Evolutionary conservation across 768 basidiomycete species (phyloP), one percentile per base, ranked within the genome.

Genomic region (Boletus tylopilopsis): DNA sequence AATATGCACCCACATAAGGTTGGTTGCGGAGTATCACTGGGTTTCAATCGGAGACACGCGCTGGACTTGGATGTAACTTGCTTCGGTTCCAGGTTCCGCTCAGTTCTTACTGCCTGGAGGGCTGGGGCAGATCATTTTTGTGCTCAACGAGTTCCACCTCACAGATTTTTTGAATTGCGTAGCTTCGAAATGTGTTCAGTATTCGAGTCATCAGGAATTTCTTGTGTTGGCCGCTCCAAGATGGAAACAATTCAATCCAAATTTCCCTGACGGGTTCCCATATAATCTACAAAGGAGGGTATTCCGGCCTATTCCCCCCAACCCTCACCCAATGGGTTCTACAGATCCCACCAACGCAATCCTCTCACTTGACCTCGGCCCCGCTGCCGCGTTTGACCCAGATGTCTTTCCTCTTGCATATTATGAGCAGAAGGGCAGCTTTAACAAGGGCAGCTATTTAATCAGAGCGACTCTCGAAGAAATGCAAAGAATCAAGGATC

Each of bases 401-500:
- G 5, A 0, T 16, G 13, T 42, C 12, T 56, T 47, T 3, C 56
- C 56, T 37, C 36, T 35, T n/a, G 41, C 44, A 2, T 56, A 57
- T 13, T 19, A 56, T 19, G 23, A 29, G 0, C 9, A 11, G 1
- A 18, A 6, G 2, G 27, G 15, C 12, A 23, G 22, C 29, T 0
- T 58, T 19, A 21, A 0, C 19, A 58, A 39, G 21, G 56, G 56
- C 3, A 13, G 4, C 6, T 0, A 49, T 16, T 18, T 58, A 11
- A 25, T 58, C 3, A 11, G 0, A 12, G 44, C 48, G 12, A 58
- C 57, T 5, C 16, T 54, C 12, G 24, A 53, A 0, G 55, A 58
- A 16, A 53, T 57, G 37, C 12, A 3, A 0, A 15, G 15, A 13
- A 50, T 58, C 6, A 5, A 0, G 1, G 2, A 33, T 2, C 2